Evolutionary conservation across 2,329 filamentous ascomycete species (phyloP), one percentile per base, ranked within the genome.

Genomic region (Beauveria caledonica): DNA sequence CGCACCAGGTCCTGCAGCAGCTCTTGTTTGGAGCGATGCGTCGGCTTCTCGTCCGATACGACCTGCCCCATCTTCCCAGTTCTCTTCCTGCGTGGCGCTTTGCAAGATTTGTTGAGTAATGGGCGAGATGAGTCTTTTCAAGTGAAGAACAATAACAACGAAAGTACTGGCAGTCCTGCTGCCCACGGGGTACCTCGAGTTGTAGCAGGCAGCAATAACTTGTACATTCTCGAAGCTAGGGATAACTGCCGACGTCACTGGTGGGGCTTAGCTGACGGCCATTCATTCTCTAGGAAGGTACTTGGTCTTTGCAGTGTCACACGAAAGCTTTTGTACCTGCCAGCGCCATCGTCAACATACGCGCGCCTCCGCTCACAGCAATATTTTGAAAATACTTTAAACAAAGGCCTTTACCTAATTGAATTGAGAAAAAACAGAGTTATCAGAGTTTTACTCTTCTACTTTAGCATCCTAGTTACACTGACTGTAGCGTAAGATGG

Each of bases 1-100:
- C 75, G 72, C 71, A 84, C 82, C 65, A 84, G 75, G 68, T 80
- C 74, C 60, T 75, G 75, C 21, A 74, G 76, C 62, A 84, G 70
- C 69, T 82, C 74, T 66, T 83, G 80, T 64, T 76, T 80, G 61
- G 81, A 80, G 64, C 74, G 76, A 64, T 70, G 72, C 62, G 69
- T 71, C 66, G 71, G 72, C 50, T 67, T 72, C 70, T 78, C 76
- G 64, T 76, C 75, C 58, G 80, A 83, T 60, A 77, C 73, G 66
- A 67, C 72, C 71, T 83, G 81, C 61, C 81, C 81, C 81, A 84
- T 83, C 62, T 63, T 76, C 66, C 63, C 42, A 8, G 27, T 1
- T 15, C 13, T 25, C 5, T 44, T 3, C 10, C 15, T 45, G 42
- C 15, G n/a, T 19, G 11, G 42, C 13, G 17, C n/a, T n/a, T 13